Evolutionary conservation across 176 grass and related monocot species (phyloP).

Genomic region (Cymbopogon citratus): DNA sequence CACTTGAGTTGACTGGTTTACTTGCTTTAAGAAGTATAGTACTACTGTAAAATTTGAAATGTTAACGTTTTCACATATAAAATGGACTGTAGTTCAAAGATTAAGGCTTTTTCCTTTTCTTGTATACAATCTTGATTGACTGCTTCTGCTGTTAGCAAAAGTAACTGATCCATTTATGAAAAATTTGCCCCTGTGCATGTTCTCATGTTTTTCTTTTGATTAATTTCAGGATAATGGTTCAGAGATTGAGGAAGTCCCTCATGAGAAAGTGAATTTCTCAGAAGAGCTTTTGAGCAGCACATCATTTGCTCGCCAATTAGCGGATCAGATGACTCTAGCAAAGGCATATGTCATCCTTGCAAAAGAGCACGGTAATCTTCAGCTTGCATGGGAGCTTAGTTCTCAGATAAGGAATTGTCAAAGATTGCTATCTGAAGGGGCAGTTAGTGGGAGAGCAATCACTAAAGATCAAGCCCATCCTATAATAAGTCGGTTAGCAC

Average conservation of each 20-base stretch:
- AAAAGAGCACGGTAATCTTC: conserved; percentile 89
- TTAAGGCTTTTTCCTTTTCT: background rate
- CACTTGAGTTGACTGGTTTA: background rate
- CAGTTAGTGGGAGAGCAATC: conserved; percentile 70
- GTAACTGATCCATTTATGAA: background rate
- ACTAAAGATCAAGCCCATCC: conserved; percentile 67
- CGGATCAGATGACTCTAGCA: conserved; percentile 92
- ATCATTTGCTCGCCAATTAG: conserved; percentile 84
- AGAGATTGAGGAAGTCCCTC: conserved; percentile 33
- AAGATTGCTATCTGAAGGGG: conserved; percentile 76
- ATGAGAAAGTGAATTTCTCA: conserved; percentile 69
- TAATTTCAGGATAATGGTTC: conserved; percentile 60
- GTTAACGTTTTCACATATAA: background rate
- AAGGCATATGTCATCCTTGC: conserved; percentile 92
- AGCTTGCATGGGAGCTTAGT: conserved; percentile 93
- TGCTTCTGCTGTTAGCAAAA: conserved; percentile 12
- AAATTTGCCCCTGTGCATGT: background rate
- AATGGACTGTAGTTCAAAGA: background rate
- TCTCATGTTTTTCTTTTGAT: conserved; percentile 27
- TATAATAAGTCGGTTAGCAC: conserved; percentile 71
- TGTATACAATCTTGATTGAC: conserved; percentile 11
- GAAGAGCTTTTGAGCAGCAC: conserved; percentile 93
- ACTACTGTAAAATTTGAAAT: background rate
- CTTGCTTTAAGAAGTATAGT: background rate
- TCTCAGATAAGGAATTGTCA: conserved; percentile 92